Base-by-base conservation (phyloP, 2,329 filamentous ascomycete species). In the Zymoseptoria brevis region DNA sequence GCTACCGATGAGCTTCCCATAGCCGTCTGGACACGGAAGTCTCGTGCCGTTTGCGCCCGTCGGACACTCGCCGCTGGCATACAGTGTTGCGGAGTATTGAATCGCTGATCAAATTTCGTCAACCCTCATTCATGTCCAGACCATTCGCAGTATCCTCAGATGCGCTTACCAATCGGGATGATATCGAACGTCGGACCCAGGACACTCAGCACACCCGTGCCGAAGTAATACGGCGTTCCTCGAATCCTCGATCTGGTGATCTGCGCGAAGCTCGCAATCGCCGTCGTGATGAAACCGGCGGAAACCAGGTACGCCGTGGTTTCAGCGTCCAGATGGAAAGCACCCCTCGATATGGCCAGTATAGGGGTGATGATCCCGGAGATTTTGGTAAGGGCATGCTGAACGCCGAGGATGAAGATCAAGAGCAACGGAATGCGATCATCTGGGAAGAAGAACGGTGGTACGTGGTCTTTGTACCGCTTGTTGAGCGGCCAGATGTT, bases 131-230 rank as follows among this genome's bases (percentile, higher is more conserved):
- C n/a, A n/a, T n/a, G n/a, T n/a, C n/a, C n/a, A 51, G 2, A 51
- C 11, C 16, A 11, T 5, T 51, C n/a, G 5, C 8, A 21, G 8
- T 19, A 8, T n/a, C 22, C 22, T n/a, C n/a, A 45, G 13, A 45
- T 11, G 9, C 35, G 26, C 51, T 4, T 30, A 29, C 51, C 51
- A 11, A 65, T 63, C 5, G 63, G 61, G 16, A 65, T 65, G 41
- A 65, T 63, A 26, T 65, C 63, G 35, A 65, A 65, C 2, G 63
- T 65, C 24, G 63, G 63, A 8, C 63, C 63, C 3, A 65, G 53
- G 19, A 65, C 59, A 35, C 57, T 58, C 19, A 65, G 49, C 2
- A 65, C 53, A 1, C 63, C 63, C 4, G 59, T 53, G 1, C 63
- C 63, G 8, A 65, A 51, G 51, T 63, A 63, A 21, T 57, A 63